A percentile compares a stretch with the other conserved stretches of the same genome.
These are phyloP conservation scores for Mucor velutinosus DNA, from an alignment of 371 early-diverging fungal species.

Conservation along the genomic window DNA sequence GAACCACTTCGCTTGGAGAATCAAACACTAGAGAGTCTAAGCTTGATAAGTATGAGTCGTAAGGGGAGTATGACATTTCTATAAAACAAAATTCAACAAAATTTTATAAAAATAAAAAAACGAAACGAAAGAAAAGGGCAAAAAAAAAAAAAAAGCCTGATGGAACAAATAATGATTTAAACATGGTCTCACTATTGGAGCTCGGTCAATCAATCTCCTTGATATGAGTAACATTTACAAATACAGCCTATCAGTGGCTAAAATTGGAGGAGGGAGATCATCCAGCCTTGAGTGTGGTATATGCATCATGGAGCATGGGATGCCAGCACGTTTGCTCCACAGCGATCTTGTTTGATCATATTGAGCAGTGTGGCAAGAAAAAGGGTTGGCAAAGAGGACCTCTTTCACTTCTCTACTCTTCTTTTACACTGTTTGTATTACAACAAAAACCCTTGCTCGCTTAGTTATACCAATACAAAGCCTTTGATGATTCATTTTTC, in stretches of 20 bases:
- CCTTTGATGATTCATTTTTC: too few species aligned
- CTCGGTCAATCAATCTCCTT: background rate
- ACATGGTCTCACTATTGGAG: background rate
- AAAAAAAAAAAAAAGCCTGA: background rate
- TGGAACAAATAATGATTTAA: background rate
- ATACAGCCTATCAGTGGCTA: background rate
- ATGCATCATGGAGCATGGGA: background rate
- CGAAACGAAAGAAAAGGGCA: background rate
- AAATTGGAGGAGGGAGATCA: too few species aligned
- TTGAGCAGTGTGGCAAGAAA: too few species aligned
- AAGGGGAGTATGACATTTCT: conserved; percentile 15
- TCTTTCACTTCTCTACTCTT: too few species aligned
- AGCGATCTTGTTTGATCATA: too few species aligned
- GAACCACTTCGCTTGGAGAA: conserved; percentile 21
- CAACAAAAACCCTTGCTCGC: background rate
- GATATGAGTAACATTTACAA: background rate
- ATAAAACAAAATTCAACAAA: background rate
- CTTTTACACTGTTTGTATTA: background rate
- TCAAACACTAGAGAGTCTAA: conserved; percentile 45
- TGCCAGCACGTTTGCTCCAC: background rate
- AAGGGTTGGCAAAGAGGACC: background rate
- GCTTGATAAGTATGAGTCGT: conserved; percentile 26
- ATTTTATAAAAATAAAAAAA: background rate
- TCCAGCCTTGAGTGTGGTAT: too few species aligned
- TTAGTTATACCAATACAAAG: too few species aligned